Evolutionary conservation across 805 yeast species (phyloP), one percentile per base, ranked within the genome.

Genomic region (Phaffomyces opuntiae): DNA sequence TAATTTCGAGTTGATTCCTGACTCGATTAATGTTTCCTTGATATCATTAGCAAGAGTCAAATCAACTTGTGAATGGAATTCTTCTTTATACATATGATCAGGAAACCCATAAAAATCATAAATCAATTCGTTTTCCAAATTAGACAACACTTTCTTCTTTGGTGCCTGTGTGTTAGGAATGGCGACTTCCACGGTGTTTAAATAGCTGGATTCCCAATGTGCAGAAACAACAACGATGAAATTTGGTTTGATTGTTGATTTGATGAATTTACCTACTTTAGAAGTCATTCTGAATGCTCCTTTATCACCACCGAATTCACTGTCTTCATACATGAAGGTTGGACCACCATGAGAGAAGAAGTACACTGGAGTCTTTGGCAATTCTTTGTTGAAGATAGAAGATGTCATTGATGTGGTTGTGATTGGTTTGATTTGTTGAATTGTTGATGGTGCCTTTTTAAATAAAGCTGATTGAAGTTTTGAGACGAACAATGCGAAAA

Each of bases 341-440:
- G 95, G 95, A 0, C 90, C 93, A 8, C 95, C 95, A 64, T 86
- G 95, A n/a, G 87, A 79, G 38, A 84, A 59, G 61, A 85, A 87
- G 59, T 66, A 83, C 1, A 80, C 74, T 7, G 93, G 91, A 9
- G 63, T 62, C 51, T 51, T 57, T 38, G 59, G 60, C 16, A 42
- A 50, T 1, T 50, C 11, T 0, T 48, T 7, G 39, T 55, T 53
- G 33, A 55, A 54, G 21, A 55, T 37, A 3, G 50, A 36, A 14
- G 36, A n/a, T 12, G 44, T 13, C 36, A 31, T 42, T 6, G 36
- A 31, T 3, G 26, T 41, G 16, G n/a, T 26, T 21, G 24, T 21
- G 24, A 21, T 21, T 21, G 24, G 24, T 21, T 21, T 21, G 24
- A 21, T 21, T 21, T 21, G 24, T 21, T 25, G 34, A 13, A 42